Evolutionary conservation across 2,329 filamentous ascomycete species (phyloP).

Genomic region (Nectriaceae sp.): DNA sequence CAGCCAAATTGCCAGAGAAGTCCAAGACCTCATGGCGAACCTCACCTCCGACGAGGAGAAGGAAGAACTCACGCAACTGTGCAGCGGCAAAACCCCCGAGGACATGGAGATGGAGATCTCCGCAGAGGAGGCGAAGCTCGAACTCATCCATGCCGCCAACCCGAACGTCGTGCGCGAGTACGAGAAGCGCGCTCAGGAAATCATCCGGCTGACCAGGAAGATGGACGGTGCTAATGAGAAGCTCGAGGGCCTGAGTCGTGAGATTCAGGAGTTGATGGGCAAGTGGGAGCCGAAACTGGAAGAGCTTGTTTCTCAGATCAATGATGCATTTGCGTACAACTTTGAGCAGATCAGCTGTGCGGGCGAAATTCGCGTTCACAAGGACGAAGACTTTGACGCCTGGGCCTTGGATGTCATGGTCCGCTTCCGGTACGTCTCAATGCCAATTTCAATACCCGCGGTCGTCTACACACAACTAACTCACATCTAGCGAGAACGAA

Average conservation of each 20-base stretch:
- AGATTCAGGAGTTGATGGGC: slow-evolving; percentile 66
- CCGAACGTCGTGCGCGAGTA: slow-evolving; percentile 76
- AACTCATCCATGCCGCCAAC: slow-evolving; percentile 78
- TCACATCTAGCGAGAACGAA: slow-evolving; percentile 68
- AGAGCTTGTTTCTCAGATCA: slow-evolving; percentile 76
- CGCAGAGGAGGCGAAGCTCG: slow-evolving; percentile 72
- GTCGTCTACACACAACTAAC: slow-evolving; percentile 8
- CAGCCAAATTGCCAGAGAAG: slow-evolving; percentile 33
- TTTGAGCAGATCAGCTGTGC: slow-evolving; percentile 94
- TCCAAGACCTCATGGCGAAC: slow-evolving; percentile 41
- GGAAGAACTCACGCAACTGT: slow-evolving; percentile 46
- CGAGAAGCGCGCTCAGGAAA: slow-evolving; percentile 69
- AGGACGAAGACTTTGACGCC: slow-evolving; percentile 88
- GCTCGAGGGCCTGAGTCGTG: slow-evolving; percentile 54
- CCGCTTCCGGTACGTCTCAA: slow-evolving; percentile 74
- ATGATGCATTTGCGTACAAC: slow-evolving; percentile 87
- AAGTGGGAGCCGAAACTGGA: slow-evolving; percentile 87
- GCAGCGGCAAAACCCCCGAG: slow-evolving; percentile 55
- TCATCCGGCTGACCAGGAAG: slow-evolving; percentile 61
- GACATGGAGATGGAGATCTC: slow-evolving; percentile 73
- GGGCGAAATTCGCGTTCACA: slow-evolving; percentile 85
- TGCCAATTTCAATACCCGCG: slow-evolving; percentile 1
- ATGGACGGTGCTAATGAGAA: slow-evolving; percentile 57
- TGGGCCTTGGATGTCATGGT: slow-evolving; percentile 96
- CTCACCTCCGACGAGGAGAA: slow-evolving; percentile 41